phyloP scores from a whole-genome alignment of 2,329 filamentous ascomycete genomes.

The Trichoderma sp. region DNA sequence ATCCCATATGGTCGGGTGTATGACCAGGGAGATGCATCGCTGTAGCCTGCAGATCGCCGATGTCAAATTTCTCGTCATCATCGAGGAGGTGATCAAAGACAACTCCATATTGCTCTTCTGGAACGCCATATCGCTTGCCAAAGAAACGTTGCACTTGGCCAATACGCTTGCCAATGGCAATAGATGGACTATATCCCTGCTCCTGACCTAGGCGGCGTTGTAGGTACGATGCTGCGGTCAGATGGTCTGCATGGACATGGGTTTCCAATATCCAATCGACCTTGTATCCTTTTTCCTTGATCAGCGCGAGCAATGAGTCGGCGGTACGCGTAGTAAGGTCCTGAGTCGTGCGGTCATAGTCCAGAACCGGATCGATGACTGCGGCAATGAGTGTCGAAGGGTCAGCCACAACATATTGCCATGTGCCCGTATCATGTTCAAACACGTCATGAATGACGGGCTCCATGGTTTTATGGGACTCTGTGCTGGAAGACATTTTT shows the following conservation, averaged over 20 bases:
- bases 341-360: slow-evolving; percentile 46
- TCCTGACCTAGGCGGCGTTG: slow-evolving; percentile 40
- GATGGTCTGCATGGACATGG: slow-evolving; percentile 58
- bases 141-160: slow-evolving; percentile 49
- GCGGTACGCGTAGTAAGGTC: slow-evolving; percentile 50
- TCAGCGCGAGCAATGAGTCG: slow-evolving; percentile 46
- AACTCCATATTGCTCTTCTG: slow-evolving; percentile 38
- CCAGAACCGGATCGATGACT: slow-evolving; percentile 61
- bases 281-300: slow-evolving; percentile 44
- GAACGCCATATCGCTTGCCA: slow-evolving; percentile 46
- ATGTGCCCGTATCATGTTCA: slow-evolving; percentile 46
- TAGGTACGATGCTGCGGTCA: slow-evolving; percentile 58
- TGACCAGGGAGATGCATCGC: slow-evolving; percentile 58
- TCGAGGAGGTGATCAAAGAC: slow-evolving; percentile 53
- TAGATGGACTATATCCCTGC: slow-evolving; percentile 37
- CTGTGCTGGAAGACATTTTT: background rate
- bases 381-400: slow-evolving; percentile 45
- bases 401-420: slow-evolving; percentile 60
- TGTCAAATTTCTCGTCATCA: slow-evolving; percentile 50
- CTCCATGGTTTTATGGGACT: slow-evolving; percentile 21
- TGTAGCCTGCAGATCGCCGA: slow-evolving; percentile 45
- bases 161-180: slow-evolving; percentile 57
- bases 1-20: slow-evolving; percentile 59
- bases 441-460: slow-evolving; percentile 40
- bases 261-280: slow-evolving; percentile 58